A percentile compares a stretch with the other conserved stretches of the same genome.
These are phyloP conservation scores for Rehmannia glutinosa DNA, from an alignment of 257 asterid genomes.

Conservation along the genomic window DNA sequence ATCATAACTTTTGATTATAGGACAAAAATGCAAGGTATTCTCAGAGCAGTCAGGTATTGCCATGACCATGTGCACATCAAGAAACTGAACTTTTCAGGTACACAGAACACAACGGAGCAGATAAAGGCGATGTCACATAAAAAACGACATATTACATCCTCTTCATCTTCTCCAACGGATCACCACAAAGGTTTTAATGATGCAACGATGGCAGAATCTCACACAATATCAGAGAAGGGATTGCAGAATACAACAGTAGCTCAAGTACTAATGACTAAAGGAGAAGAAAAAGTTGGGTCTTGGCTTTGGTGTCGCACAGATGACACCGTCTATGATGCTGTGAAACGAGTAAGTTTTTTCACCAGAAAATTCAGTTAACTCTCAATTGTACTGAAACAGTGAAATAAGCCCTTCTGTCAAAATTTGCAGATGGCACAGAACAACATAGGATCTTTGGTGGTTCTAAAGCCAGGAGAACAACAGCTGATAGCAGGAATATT, in stretches of 20 bases:
- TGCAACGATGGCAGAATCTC: constrained; percentile 16
- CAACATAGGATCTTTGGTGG: constrained; percentile 81
- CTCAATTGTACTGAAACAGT: not conserved
- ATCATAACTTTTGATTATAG: constrained; percentile 2
- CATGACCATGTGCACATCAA: constrained; percentile 25
- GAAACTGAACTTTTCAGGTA: constrained; percentile 14
- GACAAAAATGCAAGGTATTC: constrained; percentile 43
- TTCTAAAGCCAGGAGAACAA: constrained; percentile 61
- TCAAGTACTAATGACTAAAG: constrained; percentile 58
- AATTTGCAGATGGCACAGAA: constrained; percentile 65
- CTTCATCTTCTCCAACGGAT: constrained; percentile 12
- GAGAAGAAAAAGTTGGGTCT: constrained; percentile 50
- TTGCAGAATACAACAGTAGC: constrained; percentile 61
- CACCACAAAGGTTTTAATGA: constrained; percentile 12
- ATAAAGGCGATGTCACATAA: constrained; percentile 5
- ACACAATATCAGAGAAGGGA: constrained; percentile 43
- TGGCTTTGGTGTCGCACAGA: constrained; percentile 64
- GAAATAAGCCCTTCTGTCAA: not conserved
- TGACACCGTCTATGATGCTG: constrained; percentile 65
- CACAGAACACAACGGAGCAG: not conserved
- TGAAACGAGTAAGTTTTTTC: constrained; percentile 48
- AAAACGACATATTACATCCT: constrained; percentile 3
- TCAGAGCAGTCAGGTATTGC: constrained; percentile 37
- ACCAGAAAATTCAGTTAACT: no score
- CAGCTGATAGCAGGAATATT: constrained; percentile 69